Percentiles rank a stretch among this genome's conserved stretches.
phyloP scores from a whole-genome alignment of 1,284 basidiomycete species.

The Tylopilus sp. region DNA sequence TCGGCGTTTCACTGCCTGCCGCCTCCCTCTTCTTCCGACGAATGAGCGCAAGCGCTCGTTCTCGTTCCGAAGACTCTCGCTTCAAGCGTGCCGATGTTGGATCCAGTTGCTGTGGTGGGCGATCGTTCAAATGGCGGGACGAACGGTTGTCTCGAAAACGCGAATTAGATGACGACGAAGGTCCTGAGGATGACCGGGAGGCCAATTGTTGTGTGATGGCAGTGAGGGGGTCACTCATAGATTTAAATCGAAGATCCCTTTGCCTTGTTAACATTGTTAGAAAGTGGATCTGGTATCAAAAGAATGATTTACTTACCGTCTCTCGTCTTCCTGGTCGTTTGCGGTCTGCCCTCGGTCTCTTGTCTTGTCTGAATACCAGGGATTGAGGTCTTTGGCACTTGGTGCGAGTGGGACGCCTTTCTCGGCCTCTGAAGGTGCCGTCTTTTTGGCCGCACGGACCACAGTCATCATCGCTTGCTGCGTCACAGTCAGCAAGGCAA shows the following conservation, averaged over 20 bases:
- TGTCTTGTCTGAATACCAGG: slow-evolving; percentile 71
- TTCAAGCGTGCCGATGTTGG: slow-evolving; percentile 63
- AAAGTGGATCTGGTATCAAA: not conserved
- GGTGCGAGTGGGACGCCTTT: slow-evolving; percentile 63
- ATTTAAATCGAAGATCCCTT: slow-evolving; percentile 72
- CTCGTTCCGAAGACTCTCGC: slow-evolving; percentile 80
- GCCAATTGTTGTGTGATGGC: slow-evolving; percentile 73
- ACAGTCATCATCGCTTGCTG: slow-evolving; percentile 60
- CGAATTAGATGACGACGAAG: slow-evolving; percentile 6
- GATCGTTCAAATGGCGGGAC: no score
- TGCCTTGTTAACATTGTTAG: slow-evolving; percentile 51
- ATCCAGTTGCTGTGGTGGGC: slow-evolving; percentile 37
- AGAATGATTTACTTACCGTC: slow-evolving; percentile 31
- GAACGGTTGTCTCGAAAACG: slow-evolving; percentile 5
- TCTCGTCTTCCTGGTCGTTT: slow-evolving; percentile 33
- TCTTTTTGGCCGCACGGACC: slow-evolving; percentile 50
- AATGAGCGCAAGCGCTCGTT: slow-evolving; percentile 77
- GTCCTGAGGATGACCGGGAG: slow-evolving; percentile 38
- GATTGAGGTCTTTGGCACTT: no score
- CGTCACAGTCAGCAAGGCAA: slow-evolving; percentile 5
- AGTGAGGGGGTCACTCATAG: slow-evolving; percentile 75
- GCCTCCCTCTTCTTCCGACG: slow-evolving; percentile 70
- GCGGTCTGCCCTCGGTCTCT: slow-evolving; percentile 39
- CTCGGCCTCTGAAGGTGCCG: slow-evolving; percentile 66
- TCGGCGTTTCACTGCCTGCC: slow-evolving; percentile 73